A percentile compares a stretch with the other conserved stretches of the same genome.
phyloP scores from a whole-genome alignment of 805 yeast genomes.

The Naumovozyma castellii region DNA sequence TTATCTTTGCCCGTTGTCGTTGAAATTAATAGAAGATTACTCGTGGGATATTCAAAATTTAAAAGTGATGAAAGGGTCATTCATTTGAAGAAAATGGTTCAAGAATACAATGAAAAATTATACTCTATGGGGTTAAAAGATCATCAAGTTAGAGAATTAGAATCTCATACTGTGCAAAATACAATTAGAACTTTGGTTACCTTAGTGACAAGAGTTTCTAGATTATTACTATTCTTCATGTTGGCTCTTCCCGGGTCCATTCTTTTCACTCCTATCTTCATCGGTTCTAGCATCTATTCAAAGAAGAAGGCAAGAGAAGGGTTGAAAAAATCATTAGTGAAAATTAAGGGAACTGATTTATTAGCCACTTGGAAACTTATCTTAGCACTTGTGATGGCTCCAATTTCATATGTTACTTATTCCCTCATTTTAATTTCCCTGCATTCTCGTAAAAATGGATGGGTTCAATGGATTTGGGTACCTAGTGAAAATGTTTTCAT shows the following conservation, averaged over 20 bases:
- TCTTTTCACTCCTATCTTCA: conserved; percentile 77
- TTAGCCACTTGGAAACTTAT: conserved; percentile 93
- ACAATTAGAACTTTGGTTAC: conserved; percentile 39
- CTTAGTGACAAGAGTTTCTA: conserved; percentile 42
- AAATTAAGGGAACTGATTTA: conserved; percentile 82
- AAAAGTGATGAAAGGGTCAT: conserved; percentile 64
- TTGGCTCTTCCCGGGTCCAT: conserved; percentile 79
- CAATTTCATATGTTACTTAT: conserved; percentile 69
- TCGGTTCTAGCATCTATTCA: conserved; percentile 62
- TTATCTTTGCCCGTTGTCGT: conserved; percentile 65
- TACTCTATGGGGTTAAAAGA: conserved; percentile 57
- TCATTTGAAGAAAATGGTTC: conserved; percentile 51
- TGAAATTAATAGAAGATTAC: conserved; percentile 79
- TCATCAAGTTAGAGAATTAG: conserved; percentile 46
- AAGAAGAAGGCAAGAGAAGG: conserved; percentile 67
- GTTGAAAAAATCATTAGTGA: conserved; percentile 81
- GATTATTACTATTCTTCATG: conserved; percentile 42
- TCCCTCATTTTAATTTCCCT: conserved; percentile 39
- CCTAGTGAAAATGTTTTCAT: conserved; percentile 16
- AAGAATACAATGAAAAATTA: conserved; percentile 57
- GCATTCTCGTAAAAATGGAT: conserved; percentile 22
- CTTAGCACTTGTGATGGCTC: conserved; percentile 77
- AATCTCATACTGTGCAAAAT: conserved; percentile 34
- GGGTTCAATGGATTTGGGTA: conserved; percentile 28
- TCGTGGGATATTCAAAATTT: conserved; percentile 72